Conservation (phyloP, 768 basidiomycete genomes). For the Lentinula sp. region DNA sequence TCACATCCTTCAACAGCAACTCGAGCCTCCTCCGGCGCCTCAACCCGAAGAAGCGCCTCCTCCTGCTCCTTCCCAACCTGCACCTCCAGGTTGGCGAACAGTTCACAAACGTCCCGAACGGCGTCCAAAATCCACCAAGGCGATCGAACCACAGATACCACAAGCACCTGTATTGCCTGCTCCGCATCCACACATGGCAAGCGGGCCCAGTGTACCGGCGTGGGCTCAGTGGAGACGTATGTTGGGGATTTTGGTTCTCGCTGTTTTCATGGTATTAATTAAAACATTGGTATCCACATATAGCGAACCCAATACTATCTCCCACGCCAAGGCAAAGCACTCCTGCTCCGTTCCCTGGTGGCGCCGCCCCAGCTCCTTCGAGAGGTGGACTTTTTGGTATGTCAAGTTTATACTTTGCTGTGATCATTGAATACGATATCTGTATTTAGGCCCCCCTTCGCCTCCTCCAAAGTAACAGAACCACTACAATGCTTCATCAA, state of each 20-base stretch:
- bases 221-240: slow-evolving; percentile 86
- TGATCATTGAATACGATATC: neutral
- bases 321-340: slow-evolving; percentile 37
- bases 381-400: slow-evolving; percentile 66
- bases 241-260: slow-evolving; percentile 16
- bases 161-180: slow-evolving; percentile 36
- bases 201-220: slow-evolving; percentile 41
- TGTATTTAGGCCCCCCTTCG: slow-evolving; percentile 33
- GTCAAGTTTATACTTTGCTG: slow-evolving; percentile 9
- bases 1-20: neutral
- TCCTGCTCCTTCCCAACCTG: slow-evolving; percentile 36
- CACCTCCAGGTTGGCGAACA: slow-evolving; percentile 70
- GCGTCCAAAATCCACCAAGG: slow-evolving; percentile 37
- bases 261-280: neutral
- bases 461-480: slow-evolving; percentile 36
- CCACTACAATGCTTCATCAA: neutral
- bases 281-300: neutral
- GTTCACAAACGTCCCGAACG: slow-evolving; percentile 61
- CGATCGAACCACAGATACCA: slow-evolving; percentile 32
- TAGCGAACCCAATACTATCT: slow-evolving; percentile 61
- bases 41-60: slow-evolving; percentile 36
- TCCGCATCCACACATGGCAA: slow-evolving; percentile 38
- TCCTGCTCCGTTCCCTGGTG: slow-evolving; percentile 24
- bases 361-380: slow-evolving; percentile 32
- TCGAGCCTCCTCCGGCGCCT: slow-evolving; percentile 8